Evolutionary conservation across 257 asterid species (phyloP), one percentile per base, ranked within the genome.

Genomic region (Fraxinus americana): DNA sequence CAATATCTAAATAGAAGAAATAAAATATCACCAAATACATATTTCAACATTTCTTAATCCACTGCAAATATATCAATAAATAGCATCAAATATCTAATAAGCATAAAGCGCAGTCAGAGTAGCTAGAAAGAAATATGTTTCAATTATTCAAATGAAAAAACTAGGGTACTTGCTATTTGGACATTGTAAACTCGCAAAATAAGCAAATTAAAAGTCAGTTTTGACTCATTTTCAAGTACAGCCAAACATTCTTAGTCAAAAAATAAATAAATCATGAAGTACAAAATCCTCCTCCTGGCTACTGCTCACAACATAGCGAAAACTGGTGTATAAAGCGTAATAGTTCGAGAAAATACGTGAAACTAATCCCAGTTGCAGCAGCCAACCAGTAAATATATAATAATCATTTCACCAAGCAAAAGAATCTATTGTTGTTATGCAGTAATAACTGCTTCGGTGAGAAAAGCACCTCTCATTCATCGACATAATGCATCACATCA

Each of bases 391-490:
- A 80, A 72, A 29, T 25, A 43, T 59, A 32, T 39, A 39, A 69
- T 61, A 72, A 75, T 27, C 7, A 63, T 13, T 29, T 63, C 19
- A 27, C 35, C 36, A 25, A 10, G 35, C 17, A 63, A 25, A 63
- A 63, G n/a, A 17, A 63, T 13, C 35, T 11, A 25, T 57, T 54
- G 27, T 45, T 50, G 81, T 54, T 63, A 36, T 36, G 52, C 75
- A 34, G 38, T 25, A 48, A 29, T 32, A 36, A 38, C 67, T 30
- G 48, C 43, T 67, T 67, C 34, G 67, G 76, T 13, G 59, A 25
- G 54, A 32, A 70, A 70, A 78, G 29, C 70, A 43, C 73, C 52
- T 50, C 65, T 36, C 29, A 4, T 9, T 81, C 77, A 66, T 75
- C 50, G 38, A 75, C 29, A 38, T 36, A 59, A 48, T 32, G 16